Base-by-base conservation (phyloP, 768 basidiomycete species). In the Trametes punicea region DNA sequence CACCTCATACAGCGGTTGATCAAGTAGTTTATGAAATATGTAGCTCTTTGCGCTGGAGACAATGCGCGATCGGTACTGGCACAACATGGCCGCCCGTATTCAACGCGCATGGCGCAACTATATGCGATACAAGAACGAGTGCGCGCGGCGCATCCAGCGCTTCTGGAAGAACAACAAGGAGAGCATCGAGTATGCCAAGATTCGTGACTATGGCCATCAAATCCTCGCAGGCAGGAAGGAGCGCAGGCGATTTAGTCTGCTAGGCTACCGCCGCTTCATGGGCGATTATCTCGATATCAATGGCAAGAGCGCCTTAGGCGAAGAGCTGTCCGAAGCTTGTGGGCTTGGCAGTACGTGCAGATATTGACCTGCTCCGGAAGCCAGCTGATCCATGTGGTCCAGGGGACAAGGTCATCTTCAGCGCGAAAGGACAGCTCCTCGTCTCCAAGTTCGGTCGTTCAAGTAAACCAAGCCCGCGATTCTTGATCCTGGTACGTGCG, bases 81-180 rank as follows among this genome's bases (percentile, higher is more conserved):
- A 99, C 71, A 98, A 98, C 71, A 99, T 99, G 97, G 97, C 97
- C 0, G 83, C 75, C 23, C 88, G 97, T 41, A 99, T 99, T 48
- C 97, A 99, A 71, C 86, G 97, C 30, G 93, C 93, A 4, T 99
- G 87, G 81, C 81, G 96, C 56, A 96, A 97, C 69, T 97, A 97
- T 70, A 82, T 95, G 81, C 84, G 96, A 8, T 92, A 97, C 74
- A 93, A 90, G 73, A 83, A 94, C 64, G 97, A 98, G 67, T 96
- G 93, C 65, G 97, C 97, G 10, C 82, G 81, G 30, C 88, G 93
- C 50, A 98, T 99, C 51, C 97, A 98, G 69, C 78, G 95, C 52
- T 98, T 98, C 81, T 99, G 97, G 97, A 92, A 88, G 77, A 93
- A 93, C 72, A 98, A 98, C 78, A 98, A 98, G 71, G 94, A 98